Percentiles rank a stretch among this genome's conserved stretches.
These are phyloP conservation scores for Zygosaccharomyces bailii DNA, from an alignment of 805 yeast species.

Conservation along the genomic window DNA sequence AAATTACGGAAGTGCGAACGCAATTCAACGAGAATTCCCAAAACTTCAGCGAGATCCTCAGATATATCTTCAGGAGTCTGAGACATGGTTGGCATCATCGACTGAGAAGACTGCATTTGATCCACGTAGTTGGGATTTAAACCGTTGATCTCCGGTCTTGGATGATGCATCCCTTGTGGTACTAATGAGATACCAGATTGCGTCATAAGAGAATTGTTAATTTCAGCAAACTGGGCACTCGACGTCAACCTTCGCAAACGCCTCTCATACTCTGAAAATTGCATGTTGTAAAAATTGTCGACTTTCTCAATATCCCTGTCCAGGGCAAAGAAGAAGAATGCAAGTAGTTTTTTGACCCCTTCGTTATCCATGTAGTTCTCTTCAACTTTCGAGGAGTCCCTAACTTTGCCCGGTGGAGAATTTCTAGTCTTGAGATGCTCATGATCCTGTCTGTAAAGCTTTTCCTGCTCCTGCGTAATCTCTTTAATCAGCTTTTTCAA, in stretches of 20 bases:
- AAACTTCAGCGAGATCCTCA: constrained; percentile 57
- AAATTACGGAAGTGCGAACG: constrained; percentile 73
- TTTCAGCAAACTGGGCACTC: constrained; percentile 29
- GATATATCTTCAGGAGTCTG: constrained; percentile 16
- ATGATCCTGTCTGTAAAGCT: constrained; percentile 25
- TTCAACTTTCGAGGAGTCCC: constrained; percentile 13
- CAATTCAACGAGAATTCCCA: constrained; percentile 68
- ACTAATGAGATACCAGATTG: constrained; percentile 12
- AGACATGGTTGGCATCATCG: constrained; percentile 6
- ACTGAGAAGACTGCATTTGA: neutral
- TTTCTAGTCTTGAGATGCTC: constrained; percentile 6
- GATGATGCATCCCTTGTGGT: constrained; percentile 10
- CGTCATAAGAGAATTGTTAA: constrained; percentile 10
- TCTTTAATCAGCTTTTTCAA: constrained; percentile 76
- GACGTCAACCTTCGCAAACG: constrained; percentile 52
- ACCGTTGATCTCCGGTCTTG: constrained; percentile 10
- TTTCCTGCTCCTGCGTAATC: constrained; percentile 45
- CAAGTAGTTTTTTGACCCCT: constrained; percentile 47
- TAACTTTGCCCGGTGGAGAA: constrained; percentile 16
- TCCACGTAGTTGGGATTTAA: constrained; percentile 6
- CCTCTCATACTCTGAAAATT: constrained; percentile 69
- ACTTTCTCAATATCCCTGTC: constrained; percentile 82
- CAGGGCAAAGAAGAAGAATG: constrained; percentile 69
- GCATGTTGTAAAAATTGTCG: constrained; percentile 70
- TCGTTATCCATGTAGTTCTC: constrained; percentile 36